Conservation (phyloP, 148 eudicot species). For the Silene latifolia region DNA sequence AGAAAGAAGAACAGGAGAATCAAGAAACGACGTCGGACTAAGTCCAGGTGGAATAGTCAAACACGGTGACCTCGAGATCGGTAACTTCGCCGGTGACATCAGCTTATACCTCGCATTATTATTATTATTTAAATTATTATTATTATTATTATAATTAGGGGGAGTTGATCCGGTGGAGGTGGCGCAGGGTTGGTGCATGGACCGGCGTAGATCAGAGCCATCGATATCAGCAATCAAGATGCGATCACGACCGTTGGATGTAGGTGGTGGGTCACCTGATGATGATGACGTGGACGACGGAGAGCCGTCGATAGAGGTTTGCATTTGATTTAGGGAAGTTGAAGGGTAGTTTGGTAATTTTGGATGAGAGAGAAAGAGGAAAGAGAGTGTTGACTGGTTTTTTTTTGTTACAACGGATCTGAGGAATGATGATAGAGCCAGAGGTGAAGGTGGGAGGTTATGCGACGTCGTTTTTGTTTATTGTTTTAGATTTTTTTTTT, state of each 20-base stretch:
- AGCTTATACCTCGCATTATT: slow-evolving; percentile 62
- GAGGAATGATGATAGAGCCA: neutral
- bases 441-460: neutral
- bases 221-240: neutral
- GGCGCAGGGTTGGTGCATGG: slow-evolving; percentile 16
- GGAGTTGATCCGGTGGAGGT: neutral
- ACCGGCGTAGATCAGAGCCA: slow-evolving; percentile 1
- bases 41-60: slow-evolving; percentile 71
- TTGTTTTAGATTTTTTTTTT: neutral
- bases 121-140: slow-evolving; percentile 10
- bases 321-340: slow-evolving; percentile 3
- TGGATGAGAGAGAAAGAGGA: slow-evolving; percentile 6
- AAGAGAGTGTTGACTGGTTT: slow-evolving; percentile 33
- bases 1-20: slow-evolving; percentile 89
- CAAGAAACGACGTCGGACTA: slow-evolving; percentile 89
- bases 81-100: slow-evolving; percentile 89
- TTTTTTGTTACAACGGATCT: slow-evolving; percentile 21
- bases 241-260: neutral
- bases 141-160: neutral
- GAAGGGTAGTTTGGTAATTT: slow-evolving; percentile 28
- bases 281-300: neutral
- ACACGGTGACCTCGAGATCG: slow-evolving; percentile 74
- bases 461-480: slow-evolving; percentile 11
- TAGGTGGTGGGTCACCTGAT: neutral
- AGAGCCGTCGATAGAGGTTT: slow-evolving; percentile 8